Base-by-base conservation (phyloP, 352 stramenopile species). In the Pythium brassicae region DNA sequence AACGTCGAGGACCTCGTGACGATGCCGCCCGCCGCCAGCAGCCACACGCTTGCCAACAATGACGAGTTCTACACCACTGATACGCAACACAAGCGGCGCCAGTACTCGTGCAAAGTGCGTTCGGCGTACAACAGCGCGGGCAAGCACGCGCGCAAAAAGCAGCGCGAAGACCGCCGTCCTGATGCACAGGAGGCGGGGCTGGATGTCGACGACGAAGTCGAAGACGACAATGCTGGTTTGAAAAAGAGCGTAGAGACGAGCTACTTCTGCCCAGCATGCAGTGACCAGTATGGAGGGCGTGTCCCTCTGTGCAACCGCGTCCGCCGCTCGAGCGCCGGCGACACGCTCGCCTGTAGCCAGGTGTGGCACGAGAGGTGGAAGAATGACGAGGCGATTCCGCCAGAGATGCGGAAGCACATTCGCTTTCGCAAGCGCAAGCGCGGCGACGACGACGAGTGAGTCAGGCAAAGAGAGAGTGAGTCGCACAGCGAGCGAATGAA, bases 91-190 rank as follows among this genome's bases (percentile, higher is more conserved):
- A 66, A 66, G 20, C 34, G 46, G 6, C 27, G 59, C 2, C 59
- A 66, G 34, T 59, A 65, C 25, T 17, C 62, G 3, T 63, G 55
- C 39, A 66, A 70, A 22, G 63, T 70, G 1, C 65, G 55, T 29
- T 64, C 57, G 0, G 58, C 59, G 1, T 59, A 46, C 35, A 37
- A 37, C 32, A 37, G 32, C 14, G 32, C 14, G 32, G 6, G 14
- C 1, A 37, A 9, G 32, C 2, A 9, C 8, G 32, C 32, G 32
- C 32, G 32, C 32, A 37, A 3, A 11, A 37, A 37, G 6, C 8
- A 10, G 32, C 32, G 32, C 32, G 32, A 37, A 11, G 2, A 37
- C 2, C 32, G 32, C 32, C 9, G 5, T 1, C 2, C 8, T 37
- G 32, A 37, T 8, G 32, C 32, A 11, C 8, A 37, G 32, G 32